Evolutionary conservation across 352 stramenopile genomes (phyloP).

Genomic region (Pelagophyceae sp.): DNA sequence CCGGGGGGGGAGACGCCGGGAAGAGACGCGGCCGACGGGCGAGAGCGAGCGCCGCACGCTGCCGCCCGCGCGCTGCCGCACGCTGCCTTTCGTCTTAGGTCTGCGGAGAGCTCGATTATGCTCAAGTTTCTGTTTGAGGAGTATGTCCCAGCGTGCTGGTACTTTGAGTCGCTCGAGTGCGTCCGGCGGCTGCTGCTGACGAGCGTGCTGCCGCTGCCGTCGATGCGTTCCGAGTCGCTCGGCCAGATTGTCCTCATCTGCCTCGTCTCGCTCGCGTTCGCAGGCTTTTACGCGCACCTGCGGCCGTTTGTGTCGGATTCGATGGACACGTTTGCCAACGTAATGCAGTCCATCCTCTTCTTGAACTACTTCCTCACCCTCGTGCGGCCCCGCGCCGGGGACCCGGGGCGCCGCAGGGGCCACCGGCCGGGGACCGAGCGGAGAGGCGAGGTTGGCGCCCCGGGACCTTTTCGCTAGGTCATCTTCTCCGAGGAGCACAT

Average conservation of each 20-base stretch:
- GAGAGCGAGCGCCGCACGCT: no score
- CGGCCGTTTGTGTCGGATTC: not conserved
- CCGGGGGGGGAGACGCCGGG: no score
- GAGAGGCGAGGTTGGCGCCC: no score
- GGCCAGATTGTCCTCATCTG: not conserved
- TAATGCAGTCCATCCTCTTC: not conserved
- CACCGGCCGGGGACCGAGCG: no score
- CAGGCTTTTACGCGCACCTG: not conserved
- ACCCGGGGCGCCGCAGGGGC: no score
- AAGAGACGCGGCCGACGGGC: no score
- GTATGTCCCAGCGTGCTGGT: conserved; percentile 22
- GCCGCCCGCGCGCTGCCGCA: no score
- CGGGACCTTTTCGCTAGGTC: no score
- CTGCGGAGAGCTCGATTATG: no score
- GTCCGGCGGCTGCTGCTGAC: conserved; percentile 17
- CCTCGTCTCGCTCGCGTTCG: not conserved
- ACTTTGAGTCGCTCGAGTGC: conserved; percentile 21
- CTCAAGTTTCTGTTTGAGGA: conserved; percentile 22
- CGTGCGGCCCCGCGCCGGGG: no score
- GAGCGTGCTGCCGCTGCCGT: not conserved
- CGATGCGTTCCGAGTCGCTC: not conserved
- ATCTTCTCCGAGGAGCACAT: not conserved
- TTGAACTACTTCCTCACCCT: not conserved
- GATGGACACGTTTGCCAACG: not conserved
- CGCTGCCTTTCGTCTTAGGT: no score